A percentile compares a stretch with the other conserved stretches of the same genome.
These are phyloP conservation scores for Plasmodium fragile DNA, from an alignment of 169 alveolate species.

Conservation along the genomic window DNA sequence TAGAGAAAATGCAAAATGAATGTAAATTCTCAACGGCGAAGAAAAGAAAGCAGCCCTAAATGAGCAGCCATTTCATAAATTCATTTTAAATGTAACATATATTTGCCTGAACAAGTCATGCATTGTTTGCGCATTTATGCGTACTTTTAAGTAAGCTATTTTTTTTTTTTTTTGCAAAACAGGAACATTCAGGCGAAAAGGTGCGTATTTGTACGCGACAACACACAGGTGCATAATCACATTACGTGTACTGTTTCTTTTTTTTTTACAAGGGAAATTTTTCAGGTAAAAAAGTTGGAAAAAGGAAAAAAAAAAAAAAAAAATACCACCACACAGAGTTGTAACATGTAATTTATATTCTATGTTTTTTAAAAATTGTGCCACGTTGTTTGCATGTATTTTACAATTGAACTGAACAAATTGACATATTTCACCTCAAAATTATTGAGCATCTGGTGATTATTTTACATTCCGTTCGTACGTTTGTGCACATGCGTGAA, in stretches of 20 bases:
- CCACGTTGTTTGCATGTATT: background rate
- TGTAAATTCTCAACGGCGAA: background rate
- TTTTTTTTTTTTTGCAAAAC: background rate
- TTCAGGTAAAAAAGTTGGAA: background rate
- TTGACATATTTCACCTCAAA: background rate
- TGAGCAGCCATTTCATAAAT: background rate
- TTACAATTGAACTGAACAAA: background rate
- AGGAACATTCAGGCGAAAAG: background rate
- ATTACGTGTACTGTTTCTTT: background rate
- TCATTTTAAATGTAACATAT: background rate
- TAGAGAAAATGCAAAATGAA: background rate
- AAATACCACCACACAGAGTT: slow-evolving; percentile 3
- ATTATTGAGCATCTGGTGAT: background rate
- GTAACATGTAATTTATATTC: background rate
- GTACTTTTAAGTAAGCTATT: background rate
- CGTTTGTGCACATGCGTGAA: background rate
- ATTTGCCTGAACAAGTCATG: slow-evolving; percentile 3
- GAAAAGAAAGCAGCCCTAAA: background rate
- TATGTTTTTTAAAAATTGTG: background rate
- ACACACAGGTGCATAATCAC: background rate
- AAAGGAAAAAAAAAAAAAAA: background rate
- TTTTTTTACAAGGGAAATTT: background rate
- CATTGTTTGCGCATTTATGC: background rate
- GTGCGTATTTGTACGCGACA: background rate
- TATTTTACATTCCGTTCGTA: background rate